Evolutionary conservation across 352 stramenopile genomes (phyloP).

Genomic region (Phytopythium montanum): DNA sequence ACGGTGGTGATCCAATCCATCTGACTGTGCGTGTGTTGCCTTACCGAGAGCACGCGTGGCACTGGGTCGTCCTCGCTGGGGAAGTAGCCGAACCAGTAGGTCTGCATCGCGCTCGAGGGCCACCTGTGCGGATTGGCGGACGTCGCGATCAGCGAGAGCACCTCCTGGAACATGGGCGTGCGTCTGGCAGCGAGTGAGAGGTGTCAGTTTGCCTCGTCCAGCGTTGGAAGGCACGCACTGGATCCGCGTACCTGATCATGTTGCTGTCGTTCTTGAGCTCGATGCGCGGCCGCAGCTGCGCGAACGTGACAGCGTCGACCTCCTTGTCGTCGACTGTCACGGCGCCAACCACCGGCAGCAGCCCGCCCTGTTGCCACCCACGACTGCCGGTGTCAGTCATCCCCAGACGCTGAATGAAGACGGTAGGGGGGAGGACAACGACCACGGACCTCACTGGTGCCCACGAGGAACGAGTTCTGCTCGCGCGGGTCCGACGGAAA

Average conservation of each 20-base stretch:
- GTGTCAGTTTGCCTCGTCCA: neutral
- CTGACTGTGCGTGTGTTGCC: no score
- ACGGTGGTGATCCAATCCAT: neutral
- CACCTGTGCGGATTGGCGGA: conserved; percentile 63
- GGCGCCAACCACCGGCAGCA: conserved; percentile 60
- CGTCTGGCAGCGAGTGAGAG: conserved; percentile 29
- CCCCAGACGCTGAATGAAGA: neutral
- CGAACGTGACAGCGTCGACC: conserved; percentile 47
- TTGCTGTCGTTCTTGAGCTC: conserved; percentile 61
- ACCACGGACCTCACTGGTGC: conserved; percentile 45
- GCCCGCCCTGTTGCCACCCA: conserved; percentile 59
- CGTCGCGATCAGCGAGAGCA: conserved; percentile 52
- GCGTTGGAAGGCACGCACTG: no score
- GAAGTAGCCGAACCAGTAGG: conserved; percentile 78
- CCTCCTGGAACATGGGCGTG: conserved; percentile 74
- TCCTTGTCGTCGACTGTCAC: conserved; percentile 65
- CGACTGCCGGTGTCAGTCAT: neutral
- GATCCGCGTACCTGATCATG: conserved; percentile 48
- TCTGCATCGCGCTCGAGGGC: conserved; percentile 59
- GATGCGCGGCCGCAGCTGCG: conserved; percentile 56
- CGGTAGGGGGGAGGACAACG: no score
- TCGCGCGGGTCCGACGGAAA: conserved; percentile 58
- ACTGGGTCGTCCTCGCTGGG: conserved; percentile 30
- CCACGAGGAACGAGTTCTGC: conserved; percentile 79
- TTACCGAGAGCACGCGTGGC: conserved; percentile 34